Evolutionary conservation across 306 rosid genomes (phyloP), one percentile per base, ranked within the genome.

Genomic region (Calophaca sinica): DNA sequence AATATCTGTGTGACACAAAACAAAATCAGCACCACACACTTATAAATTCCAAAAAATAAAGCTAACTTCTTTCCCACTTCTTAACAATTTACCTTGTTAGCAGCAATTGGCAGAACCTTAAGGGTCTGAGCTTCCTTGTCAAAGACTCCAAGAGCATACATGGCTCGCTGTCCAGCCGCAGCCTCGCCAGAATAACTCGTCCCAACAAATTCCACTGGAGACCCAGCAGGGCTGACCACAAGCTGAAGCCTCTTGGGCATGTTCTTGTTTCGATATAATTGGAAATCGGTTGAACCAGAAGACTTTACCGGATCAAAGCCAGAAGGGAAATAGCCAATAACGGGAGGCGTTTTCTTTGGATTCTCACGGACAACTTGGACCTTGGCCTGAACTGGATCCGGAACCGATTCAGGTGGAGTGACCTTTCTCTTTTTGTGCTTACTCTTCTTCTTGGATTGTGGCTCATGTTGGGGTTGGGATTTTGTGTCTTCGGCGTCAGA

Each of bases 271-370:
- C 88, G 74, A 62, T 85, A 88, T 66, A 87, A 68, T 63, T 80
- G 82, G 61, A 85, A 76, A 14, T 46, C 63, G 5, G 85, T 11
- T 0, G 89, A 69, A 58, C 29, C 67, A 3, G 61, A 8, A 7
- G 26, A 33, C 74, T 61, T 67, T 7, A 71, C 53, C 3, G 96
- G 96, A 74, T 88, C 84, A 59, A 87, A 94, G 6, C 97, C 92
- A 35, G 96, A 87, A 5, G 99, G 90, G 13, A 94, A 94, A 79
- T 94, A 92, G 8, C 92, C 96, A 5, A 94, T 66, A 42, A 87
- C 14, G 0, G 98, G 98, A 11, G 93, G 64, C 1, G 63, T 80
- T 74, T 68, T 87, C 7, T 85, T 74, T 0, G 93, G 87, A 45
- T 78, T 67, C 7, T 75, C 87, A 1, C 3, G 81, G 51, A 91